A percentile compares a stretch with the other conserved stretches of the same genome.
phyloP scores from a whole-genome alignment of 1,284 basidiomycete genomes.

The Laetiporus sulphureus region DNA sequence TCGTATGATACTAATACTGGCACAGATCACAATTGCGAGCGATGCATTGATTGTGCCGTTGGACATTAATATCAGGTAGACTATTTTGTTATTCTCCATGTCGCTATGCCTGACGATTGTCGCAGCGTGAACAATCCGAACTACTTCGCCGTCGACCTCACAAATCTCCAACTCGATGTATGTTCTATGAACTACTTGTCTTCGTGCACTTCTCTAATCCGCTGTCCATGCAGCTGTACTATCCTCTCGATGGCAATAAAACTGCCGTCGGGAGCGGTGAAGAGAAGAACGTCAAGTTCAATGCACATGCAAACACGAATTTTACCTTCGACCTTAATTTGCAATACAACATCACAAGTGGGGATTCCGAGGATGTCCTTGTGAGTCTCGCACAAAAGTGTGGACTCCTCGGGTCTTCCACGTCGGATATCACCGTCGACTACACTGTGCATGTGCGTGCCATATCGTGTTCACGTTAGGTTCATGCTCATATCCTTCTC shows the following conservation, averaged over 20 bases:
- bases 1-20: no score
- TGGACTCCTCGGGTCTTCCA: slow-evolving; percentile 36
- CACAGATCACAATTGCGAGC: slow-evolving; percentile 22
- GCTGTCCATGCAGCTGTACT: slow-evolving; percentile 47
- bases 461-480: no score
- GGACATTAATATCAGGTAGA: slow-evolving; percentile 53
- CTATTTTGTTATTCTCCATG: background rate
- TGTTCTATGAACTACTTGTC: slow-evolving; percentile 7
- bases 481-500: no score
- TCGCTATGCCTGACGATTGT: background rate
- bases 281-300: slow-evolving; percentile 56
- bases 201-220: slow-evolving; percentile 1
- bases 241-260: slow-evolving; percentile 55
- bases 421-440: slow-evolving; percentile 54
- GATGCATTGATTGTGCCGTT: slow-evolving; percentile 59
- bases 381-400: slow-evolving; percentile 65
- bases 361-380: slow-evolving; percentile 58
- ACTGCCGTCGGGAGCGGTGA: slow-evolving; percentile 66
- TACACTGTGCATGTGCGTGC: slow-evolving; percentile 62
- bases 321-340: slow-evolving; percentile 81
- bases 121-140: slow-evolving; percentile 80
- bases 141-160: slow-evolving; percentile 74
- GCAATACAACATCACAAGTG: slow-evolving; percentile 55
- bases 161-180: slow-evolving; percentile 62
- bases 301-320: slow-evolving; percentile 58